Evolutionary conservation across 1,139 yeast genomes (phyloP), one percentile per base, ranked within the genome.

Genomic region (Trichomonascaceae sp.): DNA sequence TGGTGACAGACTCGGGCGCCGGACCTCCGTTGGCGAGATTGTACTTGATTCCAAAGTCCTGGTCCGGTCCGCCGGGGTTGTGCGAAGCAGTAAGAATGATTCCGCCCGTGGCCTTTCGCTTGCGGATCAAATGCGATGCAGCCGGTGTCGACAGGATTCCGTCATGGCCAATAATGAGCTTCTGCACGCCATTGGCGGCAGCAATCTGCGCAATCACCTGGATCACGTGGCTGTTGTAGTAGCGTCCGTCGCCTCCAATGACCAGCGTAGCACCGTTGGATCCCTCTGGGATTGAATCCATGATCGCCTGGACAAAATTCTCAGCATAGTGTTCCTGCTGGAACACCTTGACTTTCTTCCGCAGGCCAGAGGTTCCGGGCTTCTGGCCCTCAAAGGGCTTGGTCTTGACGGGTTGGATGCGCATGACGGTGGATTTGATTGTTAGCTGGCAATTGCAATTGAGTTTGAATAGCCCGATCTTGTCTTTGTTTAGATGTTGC

Each of bases 161-260:
- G 48, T 78, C 51, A 51, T 82, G 82, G 37, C 98, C 98, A 45
- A 89, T 67, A 43, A 87, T 77, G 50, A 89, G 63, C 57, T 84
- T 84, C 48, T 65, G 64, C 35, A 87, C 93, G 25, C 93, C 94
- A 56, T 89, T 89, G 33, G 92, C 98, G 29, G 93, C 93, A 39
- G 82, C 77, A 37, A 89, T 84, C 44, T 74, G 63, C 28, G 81
- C 77, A 49, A 89, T 89, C 52, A 78, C 62, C 54, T 85, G 84
- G 50, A 89, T 73, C 26, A 85, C 89, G 27, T 67, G 68, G 48
- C 75, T 81, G 53, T 87, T 87, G 64, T 82, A 89, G 65, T 66
- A 89, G 47, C 98, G 76, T 35, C 98, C 98, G 56, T 89, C 98
- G 40, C 98, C 98, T 37, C 98, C 98, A 45, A 89, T 76, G 3